phyloP scores from a whole-genome alignment of 176 grass and related monocot genomes.

The Bothriochloa decipiens region DNA sequence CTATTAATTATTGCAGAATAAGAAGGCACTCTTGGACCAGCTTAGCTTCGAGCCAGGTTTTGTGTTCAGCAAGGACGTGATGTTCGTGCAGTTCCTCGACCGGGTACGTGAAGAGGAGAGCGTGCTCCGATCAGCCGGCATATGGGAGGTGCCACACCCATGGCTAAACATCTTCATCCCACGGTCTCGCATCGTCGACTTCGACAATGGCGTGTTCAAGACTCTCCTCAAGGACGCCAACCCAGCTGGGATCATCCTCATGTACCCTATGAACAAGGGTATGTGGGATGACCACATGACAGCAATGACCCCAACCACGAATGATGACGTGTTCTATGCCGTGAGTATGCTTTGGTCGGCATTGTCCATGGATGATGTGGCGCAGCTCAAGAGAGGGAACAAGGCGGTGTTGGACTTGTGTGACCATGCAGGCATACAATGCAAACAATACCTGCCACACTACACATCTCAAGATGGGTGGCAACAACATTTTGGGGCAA shows the following conservation, averaged over 20 bases:
- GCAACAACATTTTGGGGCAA: conserved; percentile 43
- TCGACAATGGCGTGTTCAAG: conserved; percentile 54
- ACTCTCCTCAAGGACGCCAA: conserved; percentile 39
- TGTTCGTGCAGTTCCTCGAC: conserved; percentile 52
- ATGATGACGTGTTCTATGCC: conserved; percentile 45
- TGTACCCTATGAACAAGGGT: conserved; percentile 59
- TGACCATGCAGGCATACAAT: not conserved
- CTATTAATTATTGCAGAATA: conserved; percentile 12
- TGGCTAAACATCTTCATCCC: conserved; percentile 80
- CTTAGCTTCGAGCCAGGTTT: conserved; percentile 45
- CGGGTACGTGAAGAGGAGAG: conserved; percentile 48
- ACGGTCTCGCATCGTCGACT: conserved; percentile 51
- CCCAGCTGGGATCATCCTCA: conserved; percentile 51
- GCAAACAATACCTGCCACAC: conserved; percentile 59
- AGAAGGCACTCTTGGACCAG: conserved; percentile 31
- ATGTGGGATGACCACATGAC: conserved; percentile 61
- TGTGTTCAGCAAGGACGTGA: conserved; percentile 51
- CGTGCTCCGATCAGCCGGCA: conserved; percentile 31
- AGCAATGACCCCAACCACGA: not conserved
- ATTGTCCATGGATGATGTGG: not conserved
- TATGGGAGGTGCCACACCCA: conserved; percentile 61
- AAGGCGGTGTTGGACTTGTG: conserved; percentile 47
- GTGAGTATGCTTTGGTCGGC: conserved; percentile 50
- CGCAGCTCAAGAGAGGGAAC: conserved; percentile 32
- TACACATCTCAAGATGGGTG: conserved; percentile 35